These are phyloP conservation scores for Ophiostoma sp. DNA, from an alignment of 2,329 filamentous ascomycete genomes.

Conservation along the genomic window DNA sequence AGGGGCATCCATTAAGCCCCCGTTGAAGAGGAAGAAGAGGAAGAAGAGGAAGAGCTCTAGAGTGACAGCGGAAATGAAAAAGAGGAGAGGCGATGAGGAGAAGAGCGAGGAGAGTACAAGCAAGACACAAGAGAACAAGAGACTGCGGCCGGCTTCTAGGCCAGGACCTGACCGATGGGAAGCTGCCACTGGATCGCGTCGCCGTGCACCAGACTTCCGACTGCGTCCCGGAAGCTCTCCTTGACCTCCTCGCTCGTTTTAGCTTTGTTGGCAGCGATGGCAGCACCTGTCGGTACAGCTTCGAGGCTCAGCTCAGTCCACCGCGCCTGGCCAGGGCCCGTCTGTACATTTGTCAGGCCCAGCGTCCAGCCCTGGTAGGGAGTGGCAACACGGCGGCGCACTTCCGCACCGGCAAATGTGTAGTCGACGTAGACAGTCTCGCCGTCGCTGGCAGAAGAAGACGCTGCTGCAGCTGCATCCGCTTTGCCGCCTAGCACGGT, in stretches of 20 bases:
- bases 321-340: constrained; percentile 47
- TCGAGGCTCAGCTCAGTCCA: constrained; percentile 48
- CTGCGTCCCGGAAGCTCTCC: constrained; percentile 18
- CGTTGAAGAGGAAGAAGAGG: background rate
- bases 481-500: constrained; percentile 23
- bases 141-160: background rate
- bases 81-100: background rate
- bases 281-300: constrained; percentile 28
- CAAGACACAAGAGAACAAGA: background rate
- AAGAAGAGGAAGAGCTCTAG: too few species aligned
- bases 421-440: constrained; percentile 32
- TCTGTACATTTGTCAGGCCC: constrained; percentile 49
- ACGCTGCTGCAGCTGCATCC: too few species aligned
- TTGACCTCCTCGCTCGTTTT: background rate
- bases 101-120: background rate
- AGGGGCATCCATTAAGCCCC: background rate
- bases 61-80: constrained; percentile 2
- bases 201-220: constrained; percentile 21
- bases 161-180: constrained; percentile 10
- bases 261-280: too few species aligned
- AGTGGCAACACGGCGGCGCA: constrained; percentile 44
- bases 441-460: background rate
- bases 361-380: constrained; percentile 43
- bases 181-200: constrained; percentile 23
- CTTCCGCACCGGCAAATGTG: constrained; percentile 48